Evolutionary conservation across 2,329 filamentous ascomycete species (phyloP).

Genomic region (Didymellaceae sp.): DNA sequence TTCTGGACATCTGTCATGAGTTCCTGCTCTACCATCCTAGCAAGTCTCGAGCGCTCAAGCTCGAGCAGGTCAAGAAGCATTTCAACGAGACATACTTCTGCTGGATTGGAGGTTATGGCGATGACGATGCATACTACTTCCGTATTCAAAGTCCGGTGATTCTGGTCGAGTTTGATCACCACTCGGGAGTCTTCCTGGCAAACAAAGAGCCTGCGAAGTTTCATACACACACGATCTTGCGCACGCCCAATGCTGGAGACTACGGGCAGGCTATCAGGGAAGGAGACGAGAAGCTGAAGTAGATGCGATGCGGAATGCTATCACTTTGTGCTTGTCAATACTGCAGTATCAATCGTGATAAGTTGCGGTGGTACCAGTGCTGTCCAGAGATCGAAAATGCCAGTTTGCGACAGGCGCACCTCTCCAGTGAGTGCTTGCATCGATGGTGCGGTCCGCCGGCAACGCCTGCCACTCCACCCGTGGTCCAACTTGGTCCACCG

Average conservation of each 20-base stretch:
- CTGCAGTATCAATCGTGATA: too few species aligned
- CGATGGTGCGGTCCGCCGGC: too few species aligned
- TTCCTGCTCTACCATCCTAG: slow-evolving; percentile 73
- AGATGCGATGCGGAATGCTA: neutral
- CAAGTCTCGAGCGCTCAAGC: slow-evolving; percentile 59
- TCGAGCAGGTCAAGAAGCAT: slow-evolving; percentile 62
- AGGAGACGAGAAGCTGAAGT: slow-evolving; percentile 22
- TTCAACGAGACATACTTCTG: slow-evolving; percentile 77
- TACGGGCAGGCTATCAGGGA: slow-evolving; percentile 67
- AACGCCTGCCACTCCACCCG: too few species aligned
- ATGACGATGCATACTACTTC: slow-evolving; percentile 77
- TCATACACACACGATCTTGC: slow-evolving; percentile 76
- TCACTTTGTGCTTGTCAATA: too few species aligned
- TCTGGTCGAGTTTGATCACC: slow-evolving; percentile 79
- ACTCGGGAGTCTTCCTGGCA: slow-evolving; percentile 77
- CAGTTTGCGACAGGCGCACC: too few species aligned
- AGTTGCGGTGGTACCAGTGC: too few species aligned
- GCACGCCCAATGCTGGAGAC: slow-evolving; percentile 77
- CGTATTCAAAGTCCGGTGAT: slow-evolving; percentile 78
- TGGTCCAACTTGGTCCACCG: too few species aligned
- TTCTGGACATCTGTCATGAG: slow-evolving; percentile 66
- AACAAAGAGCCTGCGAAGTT: slow-evolving; percentile 78
- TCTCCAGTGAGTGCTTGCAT: too few species aligned
- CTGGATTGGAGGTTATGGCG: slow-evolving; percentile 75
- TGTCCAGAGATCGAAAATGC: too few species aligned